Evolutionary conservation across 1,139 yeast genomes (phyloP).

Genomic region (Yamadazyma membranifaciens): DNA sequence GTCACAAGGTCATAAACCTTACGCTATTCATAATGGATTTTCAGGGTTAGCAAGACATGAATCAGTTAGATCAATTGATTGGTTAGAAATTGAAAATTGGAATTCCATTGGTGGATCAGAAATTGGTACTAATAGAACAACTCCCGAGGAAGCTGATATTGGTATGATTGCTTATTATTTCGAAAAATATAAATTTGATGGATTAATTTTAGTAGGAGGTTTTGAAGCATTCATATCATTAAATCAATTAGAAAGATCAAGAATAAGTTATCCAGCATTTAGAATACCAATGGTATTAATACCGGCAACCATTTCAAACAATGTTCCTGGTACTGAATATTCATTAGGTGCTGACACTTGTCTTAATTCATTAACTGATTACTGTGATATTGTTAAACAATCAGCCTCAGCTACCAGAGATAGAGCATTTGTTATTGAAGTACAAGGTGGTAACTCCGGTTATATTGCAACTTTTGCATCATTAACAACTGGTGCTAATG

Average conservation of each 20-base stretch:
- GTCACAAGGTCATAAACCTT: slow-evolving; percentile 72
- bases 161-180: slow-evolving; percentile 77
- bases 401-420: slow-evolving; percentile 94
- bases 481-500: slow-evolving; percentile 89
- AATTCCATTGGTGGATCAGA: slow-evolving; percentile 76
- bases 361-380: slow-evolving; percentile 81
- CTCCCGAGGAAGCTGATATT: slow-evolving; percentile 64
- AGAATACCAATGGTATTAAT: slow-evolving; percentile 75
- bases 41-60: slow-evolving; percentile 77
- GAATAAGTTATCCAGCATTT: slow-evolving; percentile 66
- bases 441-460: slow-evolving; percentile 96
- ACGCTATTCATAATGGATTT: slow-evolving; percentile 75
- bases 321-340: slow-evolving; percentile 96
- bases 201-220: slow-evolving; percentile 74
- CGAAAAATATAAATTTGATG: slow-evolving; percentile 71
- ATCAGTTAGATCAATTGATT: slow-evolving; percentile 56
- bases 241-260: slow-evolving; percentile 62
- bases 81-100: slow-evolving; percentile 77
- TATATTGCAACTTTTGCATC: slow-evolving; percentile 87
- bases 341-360: slow-evolving; percentile 94
- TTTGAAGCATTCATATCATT: slow-evolving; percentile 75
- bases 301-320: slow-evolving; percentile 93
- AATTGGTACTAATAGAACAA: slow-evolving; percentile 74
- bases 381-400: slow-evolving; percentile 94
- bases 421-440: slow-evolving; percentile 93